Evolutionary conservation across 2,329 filamentous ascomycete species (phyloP).

Genomic region (Diplodia corticola): DNA sequence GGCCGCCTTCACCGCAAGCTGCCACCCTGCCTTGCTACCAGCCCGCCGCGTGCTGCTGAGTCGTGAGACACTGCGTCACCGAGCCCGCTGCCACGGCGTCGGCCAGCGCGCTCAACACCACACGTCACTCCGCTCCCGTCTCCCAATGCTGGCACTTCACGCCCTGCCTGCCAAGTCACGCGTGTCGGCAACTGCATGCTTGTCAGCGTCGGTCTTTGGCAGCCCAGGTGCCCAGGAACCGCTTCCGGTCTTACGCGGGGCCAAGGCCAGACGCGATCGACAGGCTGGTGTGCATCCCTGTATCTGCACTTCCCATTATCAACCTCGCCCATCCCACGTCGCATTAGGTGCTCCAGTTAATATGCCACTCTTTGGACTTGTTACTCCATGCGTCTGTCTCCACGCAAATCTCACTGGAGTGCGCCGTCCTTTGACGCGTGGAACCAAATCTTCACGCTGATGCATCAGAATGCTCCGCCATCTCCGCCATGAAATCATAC

Average conservation of each 20-base stretch:
- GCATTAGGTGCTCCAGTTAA: constrained; percentile 1
- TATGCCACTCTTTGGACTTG: background rate
- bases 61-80: background rate
- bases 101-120: background rate
- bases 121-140: background rate
- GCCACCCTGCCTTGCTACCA: too few species aligned
- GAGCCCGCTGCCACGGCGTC: too few species aligned
- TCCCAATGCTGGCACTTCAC: background rate
- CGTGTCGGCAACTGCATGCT: background rate
- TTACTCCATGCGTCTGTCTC: background rate
- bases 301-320: background rate
- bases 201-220: background rate
- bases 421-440: background rate
- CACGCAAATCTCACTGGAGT: background rate
- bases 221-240: background rate
- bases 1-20: background rate
- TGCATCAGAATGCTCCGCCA: background rate
- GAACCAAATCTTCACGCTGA: background rate
- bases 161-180: background rate
- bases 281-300: background rate
- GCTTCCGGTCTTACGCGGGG: background rate
- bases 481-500: constrained; percentile 16
- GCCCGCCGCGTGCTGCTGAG: too few species aligned
- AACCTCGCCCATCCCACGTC: background rate
- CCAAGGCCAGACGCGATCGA: background rate